Evolutionary conservation across 2,329 filamentous ascomycete genomes (phyloP), one percentile per base, ranked within the genome.

Genomic region (Fusarium anguioides): DNA sequence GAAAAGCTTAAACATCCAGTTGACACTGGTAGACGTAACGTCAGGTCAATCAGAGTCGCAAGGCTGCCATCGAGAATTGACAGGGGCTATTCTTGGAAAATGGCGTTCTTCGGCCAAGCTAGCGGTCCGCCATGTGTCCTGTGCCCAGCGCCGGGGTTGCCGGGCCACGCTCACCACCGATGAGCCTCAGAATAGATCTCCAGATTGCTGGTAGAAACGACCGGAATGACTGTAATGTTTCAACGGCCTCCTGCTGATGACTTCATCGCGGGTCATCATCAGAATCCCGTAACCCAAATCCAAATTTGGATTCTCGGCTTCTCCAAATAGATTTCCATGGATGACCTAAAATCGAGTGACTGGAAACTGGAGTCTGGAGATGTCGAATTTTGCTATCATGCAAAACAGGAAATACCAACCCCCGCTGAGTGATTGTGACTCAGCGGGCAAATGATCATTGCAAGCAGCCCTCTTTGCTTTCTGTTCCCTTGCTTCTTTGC

Each of bases 81-180:
- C 56, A 64, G 55, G 62, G 61, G 64, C 70, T 72, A 72, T 72
- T 72, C 64, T 72, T 72, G 70, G 65, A 66, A 68, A 47, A 62
- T 58, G 55, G 57, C 59, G 59, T 65, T 55, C 64, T 61, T 55
- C 42, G 29, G 47, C 62, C 48, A 35, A 53, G 51, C 55, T 68
- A 60, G 70, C 45, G 58, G 51, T 48, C 50, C 54, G 40, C 61
- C 52, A 49, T 54, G 46, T 60, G 70, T 57, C 54, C 60, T 52
- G 46, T 61, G 63, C 54, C 60, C 60, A 49, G 49, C 64, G 60
- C 70, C 70, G 70, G 71, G 47, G 36, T 58, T 60, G 52, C 70
- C 71, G 69, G 66, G 70, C 54, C 55, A 59, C 51, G 59, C 46
- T 51, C 46, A 64, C 62, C 62, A 63, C 51, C 50, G 50, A 37